Evolutionary conservation across 2,329 filamentous ascomycete species (phyloP), one percentile per base, ranked within the genome.

Genomic region (Calycina herbarum): DNA sequence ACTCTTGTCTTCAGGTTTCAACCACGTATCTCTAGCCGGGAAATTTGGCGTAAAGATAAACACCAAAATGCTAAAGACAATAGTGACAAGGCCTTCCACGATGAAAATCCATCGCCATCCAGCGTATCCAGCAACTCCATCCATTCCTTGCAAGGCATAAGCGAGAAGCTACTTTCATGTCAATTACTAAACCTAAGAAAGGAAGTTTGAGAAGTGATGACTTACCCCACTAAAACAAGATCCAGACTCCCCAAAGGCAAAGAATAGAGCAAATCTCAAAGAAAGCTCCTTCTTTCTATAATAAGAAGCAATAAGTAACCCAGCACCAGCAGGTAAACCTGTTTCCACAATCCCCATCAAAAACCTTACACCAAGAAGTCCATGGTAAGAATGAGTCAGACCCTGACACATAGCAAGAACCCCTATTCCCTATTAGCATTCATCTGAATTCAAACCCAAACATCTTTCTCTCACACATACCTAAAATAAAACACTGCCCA

Each of bases 261-360:
- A 76, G 68, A 76, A 77, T 69, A 75, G 73, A 3, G 76, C 74
- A 80, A 87, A 86, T 29, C 86, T 82, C 40, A 84, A 80, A 59
- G 84, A 83, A 64, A 84, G 85, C 73, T 89, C 86, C 68, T 85
- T 80, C 45, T 85, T 79, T 57, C 79, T 79, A 73, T 86, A 88
- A 82, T 81, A 86, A 74, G 83, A 80, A 27, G 82, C 83, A 70
- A 85, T 83, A 70, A 81, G 80, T 66, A 79, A 79, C 62, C 80
- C 87, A 11, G 64, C 64, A 58, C 66, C 66, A 8, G 68, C 66
- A 5, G 67, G 69, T 31, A 72, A 58, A 10, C 66, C 69, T 7
- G 64, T 64, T 33, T 72, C 70, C 2, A 64, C 48, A 48, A 67
- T 65, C 15, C 51, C 69, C 60, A 64, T 70, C 64, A 61, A 66